These are phyloP conservation scores for Fragaria ananassa DNA, from an alignment of 306 rosid species.

Conservation along the genomic window DNA sequence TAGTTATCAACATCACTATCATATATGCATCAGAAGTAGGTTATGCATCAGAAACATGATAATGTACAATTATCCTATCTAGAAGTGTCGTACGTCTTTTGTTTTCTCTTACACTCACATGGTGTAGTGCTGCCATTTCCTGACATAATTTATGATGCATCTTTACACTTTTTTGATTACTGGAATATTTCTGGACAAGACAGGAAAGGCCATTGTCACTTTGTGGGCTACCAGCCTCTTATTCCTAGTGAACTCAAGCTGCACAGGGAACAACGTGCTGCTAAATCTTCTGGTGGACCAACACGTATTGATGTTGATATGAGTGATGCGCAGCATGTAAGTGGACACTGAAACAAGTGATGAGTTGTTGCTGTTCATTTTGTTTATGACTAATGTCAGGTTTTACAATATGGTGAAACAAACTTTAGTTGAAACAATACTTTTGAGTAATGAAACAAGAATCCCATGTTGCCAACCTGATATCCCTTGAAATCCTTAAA, in stretches of 20 bases:
- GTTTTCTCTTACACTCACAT: neutral
- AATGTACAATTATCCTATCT: neutral
- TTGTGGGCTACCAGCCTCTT: constrained; percentile 60
- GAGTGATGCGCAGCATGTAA: constrained; percentile 30
- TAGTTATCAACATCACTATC: neutral
- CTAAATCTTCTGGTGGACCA: constrained; percentile 29
- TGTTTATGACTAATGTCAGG: neutral
- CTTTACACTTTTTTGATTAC: constrained; percentile 27
- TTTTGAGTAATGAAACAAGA: constrained; percentile 1
- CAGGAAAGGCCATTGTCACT: constrained; percentile 80
- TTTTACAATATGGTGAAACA: neutral
- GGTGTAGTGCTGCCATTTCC: neutral
- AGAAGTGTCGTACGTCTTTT: neutral
- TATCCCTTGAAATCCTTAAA: neutral
- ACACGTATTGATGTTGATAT: constrained; percentile 20
- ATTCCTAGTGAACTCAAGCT: constrained; percentile 28
- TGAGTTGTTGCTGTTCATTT: neutral
- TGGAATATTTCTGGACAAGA: constrained; percentile 38
- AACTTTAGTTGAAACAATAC: neutral
- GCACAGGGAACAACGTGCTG: constrained; percentile 32
- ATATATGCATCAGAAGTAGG: neutral
- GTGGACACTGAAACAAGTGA: constrained; percentile 24
- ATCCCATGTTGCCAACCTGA: neutral
- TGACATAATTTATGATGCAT: neutral
- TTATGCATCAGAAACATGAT: constrained; percentile 1